These are phyloP conservation scores for Acer negundo DNA, from an alignment of 345 rosid genomes.

Conservation along the genomic window DNA sequence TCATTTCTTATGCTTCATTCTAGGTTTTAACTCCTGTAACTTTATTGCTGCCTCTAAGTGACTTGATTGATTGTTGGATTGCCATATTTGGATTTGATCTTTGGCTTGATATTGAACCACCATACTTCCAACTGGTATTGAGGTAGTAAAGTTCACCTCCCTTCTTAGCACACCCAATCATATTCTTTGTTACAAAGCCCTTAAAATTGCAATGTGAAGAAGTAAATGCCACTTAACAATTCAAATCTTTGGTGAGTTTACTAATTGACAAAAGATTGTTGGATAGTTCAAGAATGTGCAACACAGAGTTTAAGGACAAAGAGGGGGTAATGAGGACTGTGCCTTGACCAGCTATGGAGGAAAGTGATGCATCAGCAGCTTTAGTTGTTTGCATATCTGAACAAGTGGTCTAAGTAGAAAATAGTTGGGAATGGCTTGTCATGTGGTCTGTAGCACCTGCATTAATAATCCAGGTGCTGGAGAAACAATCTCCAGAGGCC, in stretches of 20 bases:
- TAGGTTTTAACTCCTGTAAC: neutral
- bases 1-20: slow-evolving; percentile 1
- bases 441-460: neutral
- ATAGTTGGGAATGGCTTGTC: neutral
- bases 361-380: neutral
- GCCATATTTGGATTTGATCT: neutral
- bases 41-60: neutral
- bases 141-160: neutral
- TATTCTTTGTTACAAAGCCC: neutral
- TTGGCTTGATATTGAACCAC: neutral
- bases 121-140: neutral
- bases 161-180: neutral
- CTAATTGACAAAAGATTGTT: neutral
- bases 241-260: neutral
- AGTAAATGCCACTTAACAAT: neutral
- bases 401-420: neutral
- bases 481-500: neutral
- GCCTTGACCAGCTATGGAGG: neutral
- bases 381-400: neutral
- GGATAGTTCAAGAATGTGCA: neutral
- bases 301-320: neutral
- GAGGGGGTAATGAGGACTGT: neutral
- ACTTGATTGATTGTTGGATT: slow-evolving; percentile 8
- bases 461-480: neutral
- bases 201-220: neutral